Base-by-base conservation (phyloP, 352 stramenopile genomes). In the Phytophthora pinifolia region DNA sequence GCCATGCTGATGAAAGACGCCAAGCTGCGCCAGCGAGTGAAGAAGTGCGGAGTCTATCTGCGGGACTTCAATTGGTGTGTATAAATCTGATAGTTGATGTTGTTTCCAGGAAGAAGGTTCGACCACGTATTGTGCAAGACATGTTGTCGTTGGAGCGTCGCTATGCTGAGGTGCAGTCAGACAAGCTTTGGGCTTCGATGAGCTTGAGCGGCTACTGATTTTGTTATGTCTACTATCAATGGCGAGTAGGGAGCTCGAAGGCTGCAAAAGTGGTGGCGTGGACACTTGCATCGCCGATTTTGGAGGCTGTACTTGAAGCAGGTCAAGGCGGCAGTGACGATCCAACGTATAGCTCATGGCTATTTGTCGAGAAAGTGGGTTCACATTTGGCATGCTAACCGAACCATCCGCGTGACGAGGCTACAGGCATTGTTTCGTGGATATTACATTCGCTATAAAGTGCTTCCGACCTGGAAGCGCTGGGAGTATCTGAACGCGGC, bases 81-180 rank as follows among this genome's bases (percentile, higher is more conserved):
- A 4, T 44, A 49, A 18, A 46, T 9, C 17, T 47, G 27, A 42
- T 34, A 37, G 7, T 9, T 44, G 13, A 29, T 13, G 3, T 30
- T 27, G 43, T 25, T 18, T 53, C 10, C 31, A 91, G 75, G 46
- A 77, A 79, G 45, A 82, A 76, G 48, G 17, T 47, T 22, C 70
- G 64, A 10, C 82, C 82, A 6, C 74, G 71, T 3, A 78, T 93
- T 42, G 73, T 91, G 5, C 65, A 89, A 25, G 83, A 93, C 47
- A 82, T 93, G 78, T 60, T 93, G 22, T 30, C 73, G 9, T 46
- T 91, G 9, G 83, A 93, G 55, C 66, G 72, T 4, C 67, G 62
- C 12, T 88, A 88, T 14, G 51, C 67, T 36, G 46, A 54, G 54
- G 79, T 86, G 35, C 14, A 37, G 7, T 3, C 17, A 32, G 9